A percentile compares a stretch with the other conserved stretches of the same genome.
Evolutionary conservation across 257 asterid genomes (phyloP).

Genomic region (Petunia secreta): DNA sequence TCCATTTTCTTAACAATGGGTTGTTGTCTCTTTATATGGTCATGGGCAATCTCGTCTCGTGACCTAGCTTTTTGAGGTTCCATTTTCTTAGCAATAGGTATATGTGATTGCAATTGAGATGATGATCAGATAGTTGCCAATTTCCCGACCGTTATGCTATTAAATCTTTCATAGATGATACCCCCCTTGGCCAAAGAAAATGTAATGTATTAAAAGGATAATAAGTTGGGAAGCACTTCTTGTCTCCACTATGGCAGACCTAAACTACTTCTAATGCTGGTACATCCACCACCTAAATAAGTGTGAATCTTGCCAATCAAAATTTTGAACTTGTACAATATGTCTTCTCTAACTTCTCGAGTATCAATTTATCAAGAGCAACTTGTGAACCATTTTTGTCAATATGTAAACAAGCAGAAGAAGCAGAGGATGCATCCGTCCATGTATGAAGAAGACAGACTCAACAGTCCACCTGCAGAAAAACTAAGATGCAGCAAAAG

Average conservation of each 20-base stretch:
- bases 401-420: constrained; percentile 46
- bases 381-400: constrained; percentile 2
- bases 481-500: constrained; percentile 60
- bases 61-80: not conserved
- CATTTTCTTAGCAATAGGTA: not conserved
- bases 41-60: not conserved
- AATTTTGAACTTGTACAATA: not conserved
- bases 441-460: constrained; percentile 55
- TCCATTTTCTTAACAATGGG: not conserved
- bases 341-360: not conserved
- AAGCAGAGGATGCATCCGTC: constrained; percentile 69
- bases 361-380: not conserved
- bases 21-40: not conserved
- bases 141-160: constrained; percentile 7
- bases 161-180: not conserved
- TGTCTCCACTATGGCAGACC: not conserved
- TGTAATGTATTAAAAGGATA: not conserved
- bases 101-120: not conserved
- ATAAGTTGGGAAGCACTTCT: not conserved
- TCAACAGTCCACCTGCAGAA: constrained; percentile 39
- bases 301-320: constrained; percentile 8
- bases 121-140: not conserved
- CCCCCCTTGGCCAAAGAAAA: not conserved
- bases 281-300: constrained; percentile 1
- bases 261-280: constrained; percentile 14